Conservation (phyloP, 139 green algal genomes). For the Medakamo hakoo region DNA sequence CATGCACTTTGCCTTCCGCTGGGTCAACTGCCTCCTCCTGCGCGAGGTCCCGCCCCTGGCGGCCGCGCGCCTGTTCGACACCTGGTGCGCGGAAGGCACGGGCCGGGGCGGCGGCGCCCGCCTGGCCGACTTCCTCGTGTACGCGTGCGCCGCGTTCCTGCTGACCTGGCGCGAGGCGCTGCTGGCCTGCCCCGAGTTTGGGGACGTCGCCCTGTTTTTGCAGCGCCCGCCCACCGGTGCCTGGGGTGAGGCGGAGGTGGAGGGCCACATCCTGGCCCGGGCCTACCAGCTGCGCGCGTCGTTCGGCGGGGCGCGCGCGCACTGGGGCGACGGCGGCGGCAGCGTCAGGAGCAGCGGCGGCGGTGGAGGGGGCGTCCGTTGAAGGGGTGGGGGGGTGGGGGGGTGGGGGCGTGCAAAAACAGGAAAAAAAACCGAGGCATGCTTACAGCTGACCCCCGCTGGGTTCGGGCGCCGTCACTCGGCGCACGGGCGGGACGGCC, state of each 20-base stretch:
- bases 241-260: conserved; percentile 63
- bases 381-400: no score
- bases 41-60: conserved; percentile 74
- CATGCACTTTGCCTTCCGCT: conserved; percentile 96
- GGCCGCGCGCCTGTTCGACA: conserved; percentile 76
- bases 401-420: no score
- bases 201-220: conserved; percentile 30
- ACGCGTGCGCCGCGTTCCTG: conserved; percentile 58
- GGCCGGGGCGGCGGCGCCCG: conserved; percentile 4
- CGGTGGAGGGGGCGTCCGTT: no score
- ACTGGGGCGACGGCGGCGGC: no score
- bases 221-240: conserved; percentile 44
- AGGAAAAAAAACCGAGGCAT: no score
- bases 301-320: conserved; percentile 55
- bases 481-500: no score
- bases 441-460: no score
- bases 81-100: conserved; percentile 21
- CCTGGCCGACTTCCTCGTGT: conserved; percentile 70
- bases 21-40: conserved; percentile 93
- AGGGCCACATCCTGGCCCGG: conserved; percentile 59
- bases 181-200: conserved; percentile 51
- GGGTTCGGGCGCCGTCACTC: no score
- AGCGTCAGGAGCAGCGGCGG: no score
- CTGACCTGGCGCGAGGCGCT: conserved; percentile 47
- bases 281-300: conserved; percentile 62